Conservation (phyloP, 495 filamentous ascomycete species). For the Penicillium manginii region DNA sequence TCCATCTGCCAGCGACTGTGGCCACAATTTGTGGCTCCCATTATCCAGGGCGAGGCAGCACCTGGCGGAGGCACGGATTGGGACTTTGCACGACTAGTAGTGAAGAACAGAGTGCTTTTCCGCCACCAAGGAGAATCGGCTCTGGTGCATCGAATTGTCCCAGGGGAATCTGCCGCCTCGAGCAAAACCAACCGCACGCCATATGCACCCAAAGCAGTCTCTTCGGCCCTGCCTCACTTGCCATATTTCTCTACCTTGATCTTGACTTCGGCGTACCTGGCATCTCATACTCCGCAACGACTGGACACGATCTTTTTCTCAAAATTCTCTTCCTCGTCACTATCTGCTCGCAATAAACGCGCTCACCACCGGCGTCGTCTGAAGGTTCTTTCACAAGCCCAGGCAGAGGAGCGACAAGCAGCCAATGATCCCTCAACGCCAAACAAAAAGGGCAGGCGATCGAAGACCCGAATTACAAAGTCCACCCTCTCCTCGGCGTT, state of each 20-base stretch:
- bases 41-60: conserved; percentile 38
- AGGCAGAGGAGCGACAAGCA: conserved; percentile 41
- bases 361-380: conserved; percentile 60
- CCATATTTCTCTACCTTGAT: conserved; percentile 83
- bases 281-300: conserved; percentile 81
- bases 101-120: conserved; percentile 73
- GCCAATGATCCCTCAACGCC: conserved; percentile 35
- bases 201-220: conserved; percentile 31
- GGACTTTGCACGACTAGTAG: conserved; percentile 81
- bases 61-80: conserved; percentile 56
- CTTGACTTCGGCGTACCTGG: conserved; percentile 85
- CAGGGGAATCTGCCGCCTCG: conserved; percentile 34
- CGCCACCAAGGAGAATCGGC: conserved; percentile 76
- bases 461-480: conserved; percentile 55
- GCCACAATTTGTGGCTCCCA: conserved; percentile 69
- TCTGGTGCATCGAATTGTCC: conserved; percentile 70
- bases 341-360: conserved; percentile 51
- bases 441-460: conserved; percentile 40
- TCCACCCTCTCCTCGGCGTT: conserved; percentile 45
- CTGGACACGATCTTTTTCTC: conserved; percentile 85
- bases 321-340: conserved; percentile 66
- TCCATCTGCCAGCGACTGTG: conserved; percentile 68
- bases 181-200: conserved; percentile 30
- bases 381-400: conserved; percentile 48
- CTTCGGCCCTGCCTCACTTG: conserved; percentile 52